Evolutionary conservation across 176 grass and related monocot species (phyloP).

Genomic region (Cenchrus purpureus): DNA sequence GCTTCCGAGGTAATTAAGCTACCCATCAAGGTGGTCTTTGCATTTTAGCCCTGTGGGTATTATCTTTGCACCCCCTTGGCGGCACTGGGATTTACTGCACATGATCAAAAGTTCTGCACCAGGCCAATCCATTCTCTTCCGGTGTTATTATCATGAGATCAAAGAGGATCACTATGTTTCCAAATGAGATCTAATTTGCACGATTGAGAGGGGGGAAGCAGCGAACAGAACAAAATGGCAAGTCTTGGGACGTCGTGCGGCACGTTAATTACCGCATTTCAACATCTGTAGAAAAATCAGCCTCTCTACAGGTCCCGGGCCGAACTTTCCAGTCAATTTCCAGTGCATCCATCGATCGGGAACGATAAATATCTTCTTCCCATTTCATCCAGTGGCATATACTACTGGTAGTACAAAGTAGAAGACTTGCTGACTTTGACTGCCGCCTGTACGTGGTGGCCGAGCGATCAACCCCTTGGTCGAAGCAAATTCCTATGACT

Average conservation of each 20-base stretch:
- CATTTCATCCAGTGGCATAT: neutral
- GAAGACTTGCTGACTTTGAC: constrained; percentile 39
- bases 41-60: no score
- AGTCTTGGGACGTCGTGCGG: neutral
- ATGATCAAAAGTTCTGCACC: no score
- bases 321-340: constrained; percentile 18
- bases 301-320: neutral
- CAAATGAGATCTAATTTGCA: no score
- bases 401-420: no score
- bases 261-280: neutral
- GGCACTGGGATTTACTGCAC: no score
- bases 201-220: no score
- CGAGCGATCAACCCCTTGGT: neutral
- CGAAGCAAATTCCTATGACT: neutral
- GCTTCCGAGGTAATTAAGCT: neutral
- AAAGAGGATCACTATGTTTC: no score
- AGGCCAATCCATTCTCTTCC: no score
- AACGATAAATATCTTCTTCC: neutral
- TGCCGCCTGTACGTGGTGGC: no score
- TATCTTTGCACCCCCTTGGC: no score
- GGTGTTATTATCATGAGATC: no score
- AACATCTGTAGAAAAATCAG: neutral
- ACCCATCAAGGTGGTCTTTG: neutral
- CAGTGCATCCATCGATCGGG: neutral
- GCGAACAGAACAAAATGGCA: no score